phyloP scores from a whole-genome alignment of 2,329 filamentous ascomycete genomes.

The Massarina eburnea region DNA sequence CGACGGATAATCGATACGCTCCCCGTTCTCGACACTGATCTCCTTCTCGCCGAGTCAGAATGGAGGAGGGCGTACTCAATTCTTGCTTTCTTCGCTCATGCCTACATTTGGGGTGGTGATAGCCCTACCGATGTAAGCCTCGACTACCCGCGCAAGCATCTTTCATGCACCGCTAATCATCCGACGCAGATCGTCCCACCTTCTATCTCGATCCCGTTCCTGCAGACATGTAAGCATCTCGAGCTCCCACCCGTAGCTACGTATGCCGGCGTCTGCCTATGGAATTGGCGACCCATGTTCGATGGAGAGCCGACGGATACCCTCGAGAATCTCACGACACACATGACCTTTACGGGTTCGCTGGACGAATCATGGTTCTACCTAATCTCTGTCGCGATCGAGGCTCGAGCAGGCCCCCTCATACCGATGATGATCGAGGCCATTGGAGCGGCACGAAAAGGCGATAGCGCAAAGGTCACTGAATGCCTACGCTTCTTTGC shows the following conservation, averaged over 20 bases:
- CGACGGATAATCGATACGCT: slow-evolving; percentile 77
- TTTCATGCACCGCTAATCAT: slow-evolving; percentile 17
- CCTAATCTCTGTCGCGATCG: slow-evolving; percentile 90
- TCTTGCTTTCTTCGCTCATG: slow-evolving; percentile 77
- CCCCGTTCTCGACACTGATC: slow-evolving; percentile 78
- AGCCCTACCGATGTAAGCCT: slow-evolving; percentile 66
- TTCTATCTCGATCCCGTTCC: slow-evolving; percentile 78
- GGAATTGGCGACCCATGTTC: slow-evolving; percentile 97
- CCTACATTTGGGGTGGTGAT: slow-evolving; percentile 86
- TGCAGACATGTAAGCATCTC: slow-evolving; percentile 73
- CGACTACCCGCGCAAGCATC: neutral
- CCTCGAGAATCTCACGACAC: slow-evolving; percentile 82
- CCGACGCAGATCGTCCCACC: slow-evolving; percentile 66
- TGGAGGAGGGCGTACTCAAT: slow-evolving; percentile 87
- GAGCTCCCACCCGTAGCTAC: slow-evolving; percentile 92
- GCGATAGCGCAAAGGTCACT: slow-evolving; percentile 71
- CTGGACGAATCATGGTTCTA: slow-evolving; percentile 99
- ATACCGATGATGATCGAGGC: slow-evolving; percentile 87
- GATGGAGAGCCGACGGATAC: slow-evolving; percentile 77
- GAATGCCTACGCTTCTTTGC: slow-evolving; percentile 79
- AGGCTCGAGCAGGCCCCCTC: slow-evolving; percentile 84
- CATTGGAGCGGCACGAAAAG: slow-evolving; percentile 73
- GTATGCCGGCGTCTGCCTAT: slow-evolving; percentile 87
- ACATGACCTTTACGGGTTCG: slow-evolving; percentile 90
- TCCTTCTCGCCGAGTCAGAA: slow-evolving; percentile 80